A percentile compares a stretch with the other conserved stretches of the same genome.
Conservation (phyloP, 441 rosid genomes). For the Gossypium davidsonii region DNA sequence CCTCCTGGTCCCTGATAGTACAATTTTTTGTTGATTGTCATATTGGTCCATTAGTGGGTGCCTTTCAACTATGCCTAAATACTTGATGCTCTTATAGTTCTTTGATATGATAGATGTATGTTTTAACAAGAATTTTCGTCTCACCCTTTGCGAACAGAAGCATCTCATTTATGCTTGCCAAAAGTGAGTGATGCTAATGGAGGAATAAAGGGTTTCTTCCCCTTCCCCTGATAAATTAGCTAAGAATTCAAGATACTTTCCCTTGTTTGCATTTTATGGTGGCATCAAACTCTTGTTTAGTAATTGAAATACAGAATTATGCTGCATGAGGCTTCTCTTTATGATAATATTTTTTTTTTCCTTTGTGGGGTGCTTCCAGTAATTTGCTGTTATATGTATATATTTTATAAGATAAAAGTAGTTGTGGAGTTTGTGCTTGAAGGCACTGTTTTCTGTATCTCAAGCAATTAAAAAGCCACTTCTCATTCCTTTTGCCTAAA, state of each 20-base stretch:
- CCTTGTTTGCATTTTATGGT: conserved; percentile 6
- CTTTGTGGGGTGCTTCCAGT: not conserved
- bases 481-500: not conserved
- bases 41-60: not conserved
- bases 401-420: not conserved
- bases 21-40: not conserved
- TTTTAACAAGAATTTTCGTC: not conserved
- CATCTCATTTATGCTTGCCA: conserved; percentile 2
- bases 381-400: not conserved
- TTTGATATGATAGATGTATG: not conserved
- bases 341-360: not conserved
- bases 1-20: not conserved
- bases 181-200: conserved; percentile 7
- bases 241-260: not conserved
- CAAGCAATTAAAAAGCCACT: not conserved
- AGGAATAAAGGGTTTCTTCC: conserved; percentile 18
- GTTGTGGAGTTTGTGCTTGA: not conserved
- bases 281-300: not conserved
- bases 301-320: not conserved
- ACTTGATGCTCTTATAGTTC: not conserved
- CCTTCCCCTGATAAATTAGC: conserved; percentile 1
- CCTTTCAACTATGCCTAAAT: not conserved
- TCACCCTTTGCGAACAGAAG: not conserved
- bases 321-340: conserved; percentile 5
- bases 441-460: not conserved